Percentiles rank a stretch among this genome's conserved stretches.
Evolutionary conservation across 2,329 filamentous ascomycete genomes (phyloP).

Genomic region (Alternaria ventricosa): DNA sequence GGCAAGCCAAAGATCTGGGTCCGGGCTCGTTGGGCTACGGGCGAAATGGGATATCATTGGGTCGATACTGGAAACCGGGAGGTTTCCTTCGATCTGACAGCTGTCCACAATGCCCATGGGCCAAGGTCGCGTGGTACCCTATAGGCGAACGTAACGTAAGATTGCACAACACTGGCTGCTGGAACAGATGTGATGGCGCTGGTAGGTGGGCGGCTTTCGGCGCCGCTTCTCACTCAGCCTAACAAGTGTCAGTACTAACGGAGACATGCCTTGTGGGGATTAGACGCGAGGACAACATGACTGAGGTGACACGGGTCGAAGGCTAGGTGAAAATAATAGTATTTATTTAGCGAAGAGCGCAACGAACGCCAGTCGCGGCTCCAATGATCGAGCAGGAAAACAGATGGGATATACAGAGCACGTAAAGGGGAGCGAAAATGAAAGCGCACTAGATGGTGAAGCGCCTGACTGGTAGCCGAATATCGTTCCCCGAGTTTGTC

Average conservation of each 20-base stretch:
- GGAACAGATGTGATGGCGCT: not conserved
- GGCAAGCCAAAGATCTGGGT: not conserved
- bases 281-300: not conserved
- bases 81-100: not conserved
- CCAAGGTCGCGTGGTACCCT: not conserved
- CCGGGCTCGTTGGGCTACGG: not conserved
- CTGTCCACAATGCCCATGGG: not conserved
- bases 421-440: conserved; percentile 18
- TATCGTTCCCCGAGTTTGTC: conserved; percentile 29
- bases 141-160: not conserved
- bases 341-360: conserved; percentile 33
- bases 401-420: conserved; percentile 43
- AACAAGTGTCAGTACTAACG: not conserved
- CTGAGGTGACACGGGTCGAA: not conserved
- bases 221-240: not conserved
- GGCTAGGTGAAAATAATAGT: conserved; percentile 13
- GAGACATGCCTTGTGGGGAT: not conserved
- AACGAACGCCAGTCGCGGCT: conserved; percentile 30
- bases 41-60: not conserved
- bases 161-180: not conserved
- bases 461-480: conserved; percentile 21
- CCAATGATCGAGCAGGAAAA: conserved; percentile 34
- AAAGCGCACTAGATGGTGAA: conserved; percentile 14
- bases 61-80: not conserved
- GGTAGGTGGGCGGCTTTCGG: not conserved